Evolutionary conservation across 1,284 basidiomycete genomes (phyloP).

Genomic region (Sutorius eximius): DNA sequence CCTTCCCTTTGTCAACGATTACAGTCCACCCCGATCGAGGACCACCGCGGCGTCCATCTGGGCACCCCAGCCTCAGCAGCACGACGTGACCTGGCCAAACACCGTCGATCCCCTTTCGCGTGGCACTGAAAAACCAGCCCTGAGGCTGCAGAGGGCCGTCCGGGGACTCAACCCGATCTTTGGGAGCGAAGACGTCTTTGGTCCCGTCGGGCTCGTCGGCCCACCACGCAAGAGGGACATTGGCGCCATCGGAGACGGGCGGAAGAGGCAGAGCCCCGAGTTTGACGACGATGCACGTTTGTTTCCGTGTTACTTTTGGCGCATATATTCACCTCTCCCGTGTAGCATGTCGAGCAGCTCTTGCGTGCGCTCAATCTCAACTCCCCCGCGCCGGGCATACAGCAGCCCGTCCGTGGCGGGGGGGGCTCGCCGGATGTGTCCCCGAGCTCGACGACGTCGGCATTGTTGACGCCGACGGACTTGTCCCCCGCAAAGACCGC

Average conservation of each 20-base stretch:
- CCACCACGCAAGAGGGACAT: conserved; percentile 48
- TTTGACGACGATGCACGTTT: conserved; percentile 53
- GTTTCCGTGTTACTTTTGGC: conserved; percentile 12
- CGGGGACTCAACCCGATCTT: conserved; percentile 27
- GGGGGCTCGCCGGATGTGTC: conserved; percentile 64
- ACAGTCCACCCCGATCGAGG: conserved; percentile 37
- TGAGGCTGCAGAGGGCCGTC: conserved; percentile 24
- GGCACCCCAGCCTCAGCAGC: conserved; percentile 72
- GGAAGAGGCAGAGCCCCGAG: conserved; percentile 58
- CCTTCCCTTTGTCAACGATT: conserved; percentile 29
- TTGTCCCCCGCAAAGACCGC: conserved; percentile 58
- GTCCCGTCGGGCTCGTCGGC: conserved; percentile 52
- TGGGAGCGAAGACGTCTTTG: conserved; percentile 63
- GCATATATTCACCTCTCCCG: conserved; percentile 35
- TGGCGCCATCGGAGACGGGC: conserved; percentile 74
- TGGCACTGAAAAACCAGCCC: conserved; percentile 41
- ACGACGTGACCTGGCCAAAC: conserved; percentile 63
- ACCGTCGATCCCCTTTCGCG: conserved; percentile 59
- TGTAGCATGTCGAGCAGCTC: conserved; percentile 73
- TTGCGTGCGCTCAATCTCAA: conserved; percentile 72
- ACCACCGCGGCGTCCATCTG: conserved; percentile 60
- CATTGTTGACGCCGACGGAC: conserved; percentile 66
- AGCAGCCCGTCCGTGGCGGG: conserved; percentile 41
- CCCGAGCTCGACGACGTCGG: conserved; percentile 63
- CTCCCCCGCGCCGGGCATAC: conserved; percentile 58